Percentiles rank a stretch among this genome's conserved stretches.
These are phyloP conservation scores for Ramaria rubella DNA, from an alignment of 768 basidiomycete species.

Conservation along the genomic window DNA sequence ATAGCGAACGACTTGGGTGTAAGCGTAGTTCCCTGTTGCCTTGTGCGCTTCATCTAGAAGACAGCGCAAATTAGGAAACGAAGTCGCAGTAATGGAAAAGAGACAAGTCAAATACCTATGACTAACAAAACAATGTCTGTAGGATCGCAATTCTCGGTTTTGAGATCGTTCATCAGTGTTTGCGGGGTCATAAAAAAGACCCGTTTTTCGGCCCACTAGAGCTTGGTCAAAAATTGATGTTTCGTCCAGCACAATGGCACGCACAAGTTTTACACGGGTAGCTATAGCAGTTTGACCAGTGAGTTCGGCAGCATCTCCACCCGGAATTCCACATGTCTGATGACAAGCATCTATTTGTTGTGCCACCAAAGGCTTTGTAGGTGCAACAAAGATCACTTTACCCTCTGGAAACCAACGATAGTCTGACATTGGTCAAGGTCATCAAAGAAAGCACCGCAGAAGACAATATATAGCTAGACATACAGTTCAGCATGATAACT, in stretches of 20 bases:
- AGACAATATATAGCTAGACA: constrained; percentile 23
- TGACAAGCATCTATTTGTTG: constrained; percentile 96
- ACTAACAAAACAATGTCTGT: constrained; percentile 81
- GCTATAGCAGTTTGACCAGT: constrained; percentile 64
- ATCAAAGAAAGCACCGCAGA: constrained; percentile 8
- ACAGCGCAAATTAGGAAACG: constrained; percentile 18
- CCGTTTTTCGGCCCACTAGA: constrained; percentile 73
- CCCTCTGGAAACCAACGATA: constrained; percentile 92
- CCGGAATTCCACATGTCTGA: constrained; percentile 87
- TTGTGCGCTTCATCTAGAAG: constrained; percentile 86
- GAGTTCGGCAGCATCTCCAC: constrained; percentile 75
- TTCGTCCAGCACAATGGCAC: constrained; percentile 20
- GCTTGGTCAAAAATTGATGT: constrained; percentile 9
- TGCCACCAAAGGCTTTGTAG: constrained; percentile 91
- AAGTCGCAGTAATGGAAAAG: background rate
- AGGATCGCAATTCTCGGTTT: constrained; percentile 64
- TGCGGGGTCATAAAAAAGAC: constrained; percentile 97
- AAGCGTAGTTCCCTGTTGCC: constrained; percentile 89
- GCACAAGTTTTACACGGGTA: constrained; percentile 53
- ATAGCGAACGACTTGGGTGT: constrained; percentile 80
- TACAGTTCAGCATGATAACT: constrained; percentile 93
- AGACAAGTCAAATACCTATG: constrained; percentile 52
- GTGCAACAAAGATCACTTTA: constrained; percentile 91
- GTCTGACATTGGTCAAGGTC: constrained; percentile 35
- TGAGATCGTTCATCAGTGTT: constrained; percentile 84